Conservation (phyloP, 768 basidiomycete genomes). For the Xanthoconium stramineum region DNA sequence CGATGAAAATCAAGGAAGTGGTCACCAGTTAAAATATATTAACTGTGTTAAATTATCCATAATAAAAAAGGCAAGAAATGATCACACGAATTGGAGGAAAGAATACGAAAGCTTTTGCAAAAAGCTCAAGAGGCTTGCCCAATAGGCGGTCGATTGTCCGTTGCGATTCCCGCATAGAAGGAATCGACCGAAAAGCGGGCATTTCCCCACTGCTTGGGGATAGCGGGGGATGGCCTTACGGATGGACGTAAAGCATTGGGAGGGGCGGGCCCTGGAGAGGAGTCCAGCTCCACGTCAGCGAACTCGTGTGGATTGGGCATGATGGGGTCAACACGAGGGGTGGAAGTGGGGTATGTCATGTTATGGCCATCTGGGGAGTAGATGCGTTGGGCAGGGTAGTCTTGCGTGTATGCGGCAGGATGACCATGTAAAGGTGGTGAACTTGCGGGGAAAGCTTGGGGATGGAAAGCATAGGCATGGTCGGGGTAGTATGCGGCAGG, state of each 20-base stretch:
- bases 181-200: conserved; percentile 28
- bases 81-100: too few species aligned
- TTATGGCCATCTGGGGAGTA: conserved; percentile 24
- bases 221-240: neutral
- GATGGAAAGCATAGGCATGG: conserved; percentile 12
- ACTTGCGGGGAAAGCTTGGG: conserved; percentile 5
- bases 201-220: conserved; percentile 7
- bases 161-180: conserved; percentile 24
- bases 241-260: conserved; percentile 19
- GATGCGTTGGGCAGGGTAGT: conserved; percentile 18
- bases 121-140: conserved; percentile 19
- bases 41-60: conserved; percentile 20
- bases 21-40: neutral
- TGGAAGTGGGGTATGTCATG: conserved; percentile 28
- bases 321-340: neutral
- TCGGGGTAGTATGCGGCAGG: conserved; percentile 25
- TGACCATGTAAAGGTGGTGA: neutral
- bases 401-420: conserved; percentile 6
- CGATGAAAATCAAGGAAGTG: conserved; percentile 1
- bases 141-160: conserved; percentile 2
- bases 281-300: conserved; percentile 7
- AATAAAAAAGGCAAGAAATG: conserved; percentile 13
- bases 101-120: too few species aligned
- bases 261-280: conserved; percentile 1
- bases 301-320: conserved; percentile 19